Evolutionary conservation across 2,329 filamentous ascomycete species (phyloP), one percentile per base, ranked within the genome.

Genomic region (Cladophialophora carrionii): DNA sequence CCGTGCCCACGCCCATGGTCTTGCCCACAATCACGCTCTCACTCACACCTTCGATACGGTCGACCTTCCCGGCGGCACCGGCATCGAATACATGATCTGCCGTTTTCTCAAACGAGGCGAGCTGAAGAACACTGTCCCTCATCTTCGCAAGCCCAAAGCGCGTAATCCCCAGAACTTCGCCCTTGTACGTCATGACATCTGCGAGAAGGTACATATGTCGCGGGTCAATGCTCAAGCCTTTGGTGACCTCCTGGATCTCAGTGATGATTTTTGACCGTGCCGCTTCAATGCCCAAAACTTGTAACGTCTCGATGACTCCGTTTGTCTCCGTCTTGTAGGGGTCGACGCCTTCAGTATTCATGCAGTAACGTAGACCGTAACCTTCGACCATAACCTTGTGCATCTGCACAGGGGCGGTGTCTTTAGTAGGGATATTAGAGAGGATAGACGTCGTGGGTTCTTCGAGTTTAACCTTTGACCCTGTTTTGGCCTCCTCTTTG

Each of bases 11-110:
- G 52, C 85, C 86, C 85, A 98, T 96, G 49, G 89, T 93, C 82
- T 98, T 94, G 17, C 95, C 95, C 89, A 98, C 95, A 75, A 99
- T 99, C 75, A 99, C 98, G 78, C 92, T 96, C 80, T 99, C 95
- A 62, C 87, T 91, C 9, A 99, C 95, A 72, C 95, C 95, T 76
- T 96, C 91, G 66, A 99, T 96, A 68, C 86, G 84, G 79, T 99
- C 95, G 31, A 87, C 89, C 82, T 97, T 97, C 84, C 96, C 96
- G 63, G 89, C 88, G 4, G 92, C 90, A 6, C 93, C 95, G 2
- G 95, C 95, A 69, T 97, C 94, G 74, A 99, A 99, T 48, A 99
- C 80, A 78, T 99, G 95, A 75, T 99, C 95, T 0, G 95, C 92
- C 54, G 95, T 99, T 85, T 98, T 98, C 79, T 99, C 95, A 75